Evolutionary conservation across 1,284 basidiomycete genomes (phyloP), one percentile per base, ranked within the genome.

Genomic region (Dichomitus squalens): DNA sequence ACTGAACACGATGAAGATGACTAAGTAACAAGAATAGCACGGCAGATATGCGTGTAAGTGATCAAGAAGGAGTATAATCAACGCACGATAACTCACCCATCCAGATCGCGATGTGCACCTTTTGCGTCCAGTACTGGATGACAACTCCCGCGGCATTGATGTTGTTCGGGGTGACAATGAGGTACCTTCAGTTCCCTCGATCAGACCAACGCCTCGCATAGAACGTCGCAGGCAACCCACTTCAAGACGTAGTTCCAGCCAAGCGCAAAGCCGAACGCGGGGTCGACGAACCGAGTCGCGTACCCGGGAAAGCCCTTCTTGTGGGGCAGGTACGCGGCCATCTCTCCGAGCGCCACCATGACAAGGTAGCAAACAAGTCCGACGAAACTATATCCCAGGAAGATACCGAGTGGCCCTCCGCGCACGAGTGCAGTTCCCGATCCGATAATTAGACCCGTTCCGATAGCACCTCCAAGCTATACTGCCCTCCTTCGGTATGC

Each of bases 391-490:
- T 84, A 84, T 7, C 81, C 79, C 14, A 85, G 68, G 48, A 82
- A 70, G 14, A 83, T 66, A 49, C 80, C 80, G 11, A 81, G 73
- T 4, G 83, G 84, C 4, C 83, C 84, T 50, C 82, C 84, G 51
- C 77, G 73, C 46, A 76, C 74, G 20, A 85, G 72, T 6, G 82
- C 84, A 49, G 82, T 82, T 2, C 83, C 82, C 35, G 81, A 82
- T 43, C 89, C 90, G 63, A 93, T 91, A 63, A 93, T 87, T 18
- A 93, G 76, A 68, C 91, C 91, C 23, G 89, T 92, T 7, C 85
- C 85, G 7, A 86, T 78, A 20, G 85, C 82, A 55, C 85, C 84
- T 27, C 84, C 83, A 31, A 84, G 77, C 81, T 83, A 47, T 9
- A 20, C 27, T 18, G 27, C n/a, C 40, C 49, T 9, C 8, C 41